Conservation (phyloP, 352 stramenopile genomes). For the Phytophthora podocarpi region DNA sequence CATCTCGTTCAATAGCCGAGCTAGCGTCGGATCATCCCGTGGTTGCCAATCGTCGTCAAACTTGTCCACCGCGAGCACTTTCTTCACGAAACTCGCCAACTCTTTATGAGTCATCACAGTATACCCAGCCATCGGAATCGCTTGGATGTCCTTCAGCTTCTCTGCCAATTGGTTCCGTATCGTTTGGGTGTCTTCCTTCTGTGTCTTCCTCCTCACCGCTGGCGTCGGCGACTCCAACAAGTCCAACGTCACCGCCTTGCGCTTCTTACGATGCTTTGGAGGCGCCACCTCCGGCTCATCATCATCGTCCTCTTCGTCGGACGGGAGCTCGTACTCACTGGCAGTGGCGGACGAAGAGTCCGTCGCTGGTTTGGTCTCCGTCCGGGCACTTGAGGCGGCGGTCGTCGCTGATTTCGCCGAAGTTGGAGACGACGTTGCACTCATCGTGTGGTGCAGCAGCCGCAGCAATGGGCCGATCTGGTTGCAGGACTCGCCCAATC, state of each 20-base stretch:
- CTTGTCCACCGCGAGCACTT: slow-evolving; percentile 1
- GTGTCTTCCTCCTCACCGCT: neutral
- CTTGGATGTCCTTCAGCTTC: slow-evolving; percentile 3
- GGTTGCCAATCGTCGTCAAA: slow-evolving; percentile 19
- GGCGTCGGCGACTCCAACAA: slow-evolving; percentile 8
- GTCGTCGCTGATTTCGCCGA: neutral
- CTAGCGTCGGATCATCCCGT: slow-evolving; percentile 9
- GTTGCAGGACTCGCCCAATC: slow-evolving; percentile 25
- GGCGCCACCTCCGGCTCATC: slow-evolving; percentile 6
- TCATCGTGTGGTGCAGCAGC: slow-evolving; percentile 19
- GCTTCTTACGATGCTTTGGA: slow-evolving; percentile 15
- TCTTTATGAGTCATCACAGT: slow-evolving; percentile 13
- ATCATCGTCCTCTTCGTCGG: slow-evolving; percentile 8
- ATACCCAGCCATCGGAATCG: neutral
- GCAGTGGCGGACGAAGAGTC: slow-evolving; percentile 10
- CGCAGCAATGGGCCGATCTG: slow-evolving; percentile 21
- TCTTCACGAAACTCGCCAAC: slow-evolving; percentile 13
- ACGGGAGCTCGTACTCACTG: slow-evolving; percentile 14
- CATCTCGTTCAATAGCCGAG: slow-evolving; percentile 20
- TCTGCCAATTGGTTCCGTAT: neutral
- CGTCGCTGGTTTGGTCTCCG: neutral
- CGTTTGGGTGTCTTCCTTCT: neutral
- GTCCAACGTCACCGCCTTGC: slow-evolving; percentile 17
- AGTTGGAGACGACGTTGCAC: neutral
- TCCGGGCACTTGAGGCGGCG: neutral